Conservation (phyloP, 2,329 filamentous ascomycete genomes). For the Achaetomium macrosporum region DNA sequence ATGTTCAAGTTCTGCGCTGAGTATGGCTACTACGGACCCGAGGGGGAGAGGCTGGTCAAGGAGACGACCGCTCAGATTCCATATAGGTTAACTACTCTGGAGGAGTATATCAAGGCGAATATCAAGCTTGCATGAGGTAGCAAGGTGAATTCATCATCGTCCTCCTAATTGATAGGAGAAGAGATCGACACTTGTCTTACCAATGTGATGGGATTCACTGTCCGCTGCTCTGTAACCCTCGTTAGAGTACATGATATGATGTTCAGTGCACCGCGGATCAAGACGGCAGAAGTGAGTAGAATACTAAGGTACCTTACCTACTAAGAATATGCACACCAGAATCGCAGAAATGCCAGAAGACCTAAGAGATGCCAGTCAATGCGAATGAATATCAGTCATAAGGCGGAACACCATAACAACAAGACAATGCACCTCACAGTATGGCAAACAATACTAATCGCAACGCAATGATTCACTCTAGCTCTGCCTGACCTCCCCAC, state of each 20-base stretch:
- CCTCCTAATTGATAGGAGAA: neutral
- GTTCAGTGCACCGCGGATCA: too few relatives aligned
- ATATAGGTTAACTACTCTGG: conserved; percentile 29
- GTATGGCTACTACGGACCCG: conserved; percentile 33
- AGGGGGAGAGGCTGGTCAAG: conserved; percentile 27
- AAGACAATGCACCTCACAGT: neutral
- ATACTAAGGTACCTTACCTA: too few relatives aligned
- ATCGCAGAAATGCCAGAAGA: too few relatives aligned
- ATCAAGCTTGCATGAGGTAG: neutral
- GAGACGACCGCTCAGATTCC: conserved; percentile 28
- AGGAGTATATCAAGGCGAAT: conserved; percentile 30
- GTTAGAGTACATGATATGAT: too few relatives aligned
- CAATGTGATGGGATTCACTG: too few relatives aligned
- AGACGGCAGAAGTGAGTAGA: too few relatives aligned
- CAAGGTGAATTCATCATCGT: too few relatives aligned
- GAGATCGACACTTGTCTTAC: too few relatives aligned
- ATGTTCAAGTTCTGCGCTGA: conserved; percentile 26
- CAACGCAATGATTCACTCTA: neutral
- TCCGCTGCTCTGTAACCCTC: too few relatives aligned
- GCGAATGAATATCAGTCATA: too few relatives aligned
- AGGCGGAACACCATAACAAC: neutral
- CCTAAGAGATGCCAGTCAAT: too few relatives aligned
- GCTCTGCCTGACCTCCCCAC: neutral
- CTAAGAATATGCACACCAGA: too few relatives aligned
- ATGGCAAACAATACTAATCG: neutral